Percentiles rank a stretch among this genome's conserved stretches.
These are phyloP conservation scores for Emmonsia crescens DNA, from an alignment of 2,329 filamentous ascomycete genomes.

Conservation along the genomic window DNA sequence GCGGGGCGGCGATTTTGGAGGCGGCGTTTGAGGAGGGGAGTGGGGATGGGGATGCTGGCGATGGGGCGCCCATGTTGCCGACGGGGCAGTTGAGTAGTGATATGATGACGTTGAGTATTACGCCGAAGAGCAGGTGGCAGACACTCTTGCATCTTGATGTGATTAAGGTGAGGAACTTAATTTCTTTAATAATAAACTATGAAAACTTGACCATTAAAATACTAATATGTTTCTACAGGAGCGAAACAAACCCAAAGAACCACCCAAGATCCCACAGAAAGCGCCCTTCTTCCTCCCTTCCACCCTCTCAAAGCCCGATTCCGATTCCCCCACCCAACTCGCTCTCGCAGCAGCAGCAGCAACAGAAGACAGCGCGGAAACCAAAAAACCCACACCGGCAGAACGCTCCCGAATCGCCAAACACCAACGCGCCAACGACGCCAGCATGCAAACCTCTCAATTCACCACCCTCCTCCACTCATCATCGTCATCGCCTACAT, in stretches of 20 bases:
- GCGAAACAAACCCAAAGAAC: conserved; percentile 87
- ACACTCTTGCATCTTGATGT: conserved; percentile 84
- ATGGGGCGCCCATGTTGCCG: conserved; percentile 43
- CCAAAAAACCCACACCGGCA: conserved; percentile 27
- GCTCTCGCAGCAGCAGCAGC: conserved; percentile 17
- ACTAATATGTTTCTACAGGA: conserved; percentile 39
- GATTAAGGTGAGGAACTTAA: conserved; percentile 53
- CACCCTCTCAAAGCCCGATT: conserved; percentile 17
- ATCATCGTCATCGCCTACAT: conserved; percentile 30
- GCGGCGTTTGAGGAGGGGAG: conserved; percentile 57
- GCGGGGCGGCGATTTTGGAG: conserved; percentile 62
- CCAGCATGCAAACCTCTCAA: conserved; percentile 17
- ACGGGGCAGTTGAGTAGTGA: conserved; percentile 71
- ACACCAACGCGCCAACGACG: conserved; percentile 43
- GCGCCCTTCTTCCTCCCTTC: conserved; percentile 85
- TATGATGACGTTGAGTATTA: conserved; percentile 77
- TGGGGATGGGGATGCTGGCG: conserved; percentile 33
- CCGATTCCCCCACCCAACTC: conserved; percentile 19
- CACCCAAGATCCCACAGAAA: conserved; percentile 84
- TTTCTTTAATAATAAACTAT: not conserved
- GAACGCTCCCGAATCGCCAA: conserved; percentile 59
- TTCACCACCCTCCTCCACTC: conserved; percentile 36
- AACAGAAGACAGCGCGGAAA: conserved; percentile 18
- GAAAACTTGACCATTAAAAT: conserved; percentile 9
- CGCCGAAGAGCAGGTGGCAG: conserved; percentile 89